A percentile compares a stretch with the other conserved stretches of the same genome.
phyloP scores from a whole-genome alignment of 495 filamentous ascomycete species.

The Chaetomium cochliodes region DNA sequence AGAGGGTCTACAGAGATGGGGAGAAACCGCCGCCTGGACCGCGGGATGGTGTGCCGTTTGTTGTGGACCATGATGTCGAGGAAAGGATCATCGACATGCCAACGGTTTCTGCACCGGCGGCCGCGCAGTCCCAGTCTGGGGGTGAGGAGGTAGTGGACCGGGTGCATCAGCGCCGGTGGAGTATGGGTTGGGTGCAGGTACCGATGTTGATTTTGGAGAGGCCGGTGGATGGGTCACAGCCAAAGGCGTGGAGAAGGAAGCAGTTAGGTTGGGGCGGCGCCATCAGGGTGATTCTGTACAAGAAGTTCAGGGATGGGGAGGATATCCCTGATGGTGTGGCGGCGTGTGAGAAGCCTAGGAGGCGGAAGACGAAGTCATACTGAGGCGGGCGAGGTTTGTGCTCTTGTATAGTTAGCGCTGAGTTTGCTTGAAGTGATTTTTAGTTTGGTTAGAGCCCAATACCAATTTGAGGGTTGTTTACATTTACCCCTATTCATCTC shows the following conservation, averaged over 20 bases:
- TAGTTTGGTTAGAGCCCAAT: not conserved
- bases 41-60: slow-evolving; percentile 4
- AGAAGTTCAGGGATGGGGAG: slow-evolving; percentile 22
- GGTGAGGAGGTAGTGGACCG: slow-evolving; percentile 17
- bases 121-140: slow-evolving; percentile 13
- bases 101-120: not conserved
- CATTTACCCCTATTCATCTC: not conserved
- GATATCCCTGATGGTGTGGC: slow-evolving; percentile 27
- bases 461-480: not conserved
- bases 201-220: slow-evolving; percentile 41
- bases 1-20: not conserved
- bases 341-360: slow-evolving; percentile 22
- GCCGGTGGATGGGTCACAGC: slow-evolving; percentile 28
- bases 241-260: slow-evolving; percentile 41
- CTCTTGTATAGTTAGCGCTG: not conserved
- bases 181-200: slow-evolving; percentile 3
- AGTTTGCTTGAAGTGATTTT: not conserved
- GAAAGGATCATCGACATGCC: slow-evolving; percentile 17
- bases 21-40: not conserved
- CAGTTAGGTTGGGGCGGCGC: slow-evolving; percentile 45
- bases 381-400: slow-evolving; percentile 6
- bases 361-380: slow-evolving; percentile 25
- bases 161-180: not conserved
- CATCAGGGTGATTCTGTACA: slow-evolving; percentile 24
- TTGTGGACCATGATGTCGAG: slow-evolving; percentile 16